Evolutionary conservation across 2,329 filamentous ascomycete species (phyloP).

Genomic region (Magnaporthiopsis incrustans): DNA sequence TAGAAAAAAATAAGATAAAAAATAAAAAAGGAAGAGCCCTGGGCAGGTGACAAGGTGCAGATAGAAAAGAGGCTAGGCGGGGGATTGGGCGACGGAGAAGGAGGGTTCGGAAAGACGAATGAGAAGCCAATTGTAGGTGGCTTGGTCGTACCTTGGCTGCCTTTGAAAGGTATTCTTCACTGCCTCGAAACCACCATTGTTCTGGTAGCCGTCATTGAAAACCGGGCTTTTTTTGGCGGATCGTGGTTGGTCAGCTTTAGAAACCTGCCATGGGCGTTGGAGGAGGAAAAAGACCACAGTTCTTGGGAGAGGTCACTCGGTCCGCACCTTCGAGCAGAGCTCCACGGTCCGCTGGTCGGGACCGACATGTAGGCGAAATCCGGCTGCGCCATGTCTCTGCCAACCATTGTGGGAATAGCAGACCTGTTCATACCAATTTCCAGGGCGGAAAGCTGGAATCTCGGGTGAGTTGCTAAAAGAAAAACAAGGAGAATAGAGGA

Average conservation of each 20-base stretch:
- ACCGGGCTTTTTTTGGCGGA: slow-evolving; percentile 20
- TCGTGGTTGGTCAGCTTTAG: slow-evolving; percentile 1
- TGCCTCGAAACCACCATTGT: slow-evolving; percentile 23
- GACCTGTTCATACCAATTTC: background rate
- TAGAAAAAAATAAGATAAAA: too few species aligned
- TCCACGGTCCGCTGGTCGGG: slow-evolving; percentile 41
- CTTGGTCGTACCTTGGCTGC: slow-evolving; percentile 22
- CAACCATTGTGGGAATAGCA: slow-evolving; percentile 22
- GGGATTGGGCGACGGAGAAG: background rate
- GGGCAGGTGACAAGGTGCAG: background rate
- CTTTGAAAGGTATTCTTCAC: slow-evolving; percentile 18
- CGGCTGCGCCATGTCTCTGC: slow-evolving; percentile 36
- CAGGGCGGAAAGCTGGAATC: background rate
- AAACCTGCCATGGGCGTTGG: background rate
- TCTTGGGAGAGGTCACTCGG: slow-evolving; percentile 2
- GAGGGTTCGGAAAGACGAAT: background rate
- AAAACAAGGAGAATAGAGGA: background rate
- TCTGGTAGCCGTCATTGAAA: slow-evolving; percentile 25
- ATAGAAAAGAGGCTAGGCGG: background rate
- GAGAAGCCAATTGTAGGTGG: slow-evolving; percentile 5
- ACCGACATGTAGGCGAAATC: slow-evolving; percentile 40
- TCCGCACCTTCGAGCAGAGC: slow-evolving; percentile 37
- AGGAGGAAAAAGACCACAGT: background rate
- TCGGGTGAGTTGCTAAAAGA: background rate
- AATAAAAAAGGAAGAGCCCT: background rate